Evolutionary conservation across 2,329 filamentous ascomycete genomes (phyloP).

Genomic region (Epichloe typhina): DNA sequence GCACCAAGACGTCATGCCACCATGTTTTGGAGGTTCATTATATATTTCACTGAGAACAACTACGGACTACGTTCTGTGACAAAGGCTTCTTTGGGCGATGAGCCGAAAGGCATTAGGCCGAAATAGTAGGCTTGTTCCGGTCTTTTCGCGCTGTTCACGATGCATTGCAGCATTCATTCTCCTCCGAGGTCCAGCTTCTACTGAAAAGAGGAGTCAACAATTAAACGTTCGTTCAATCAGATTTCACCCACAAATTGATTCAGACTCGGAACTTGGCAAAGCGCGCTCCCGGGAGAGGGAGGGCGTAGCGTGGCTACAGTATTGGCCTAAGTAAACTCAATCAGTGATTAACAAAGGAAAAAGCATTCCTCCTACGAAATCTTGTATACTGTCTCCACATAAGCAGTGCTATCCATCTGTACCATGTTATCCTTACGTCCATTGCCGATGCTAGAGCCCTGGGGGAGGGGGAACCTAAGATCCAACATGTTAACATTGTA

Average conservation of each 20-base stretch:
- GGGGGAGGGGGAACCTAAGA: conserved; percentile 41
- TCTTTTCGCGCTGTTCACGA: not conserved
- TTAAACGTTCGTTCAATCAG: not conserved
- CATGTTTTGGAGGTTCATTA: not conserved
- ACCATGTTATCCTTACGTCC: conserved; percentile 1
- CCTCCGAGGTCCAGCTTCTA: not conserved
- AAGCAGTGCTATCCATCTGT: conserved; percentile 3
- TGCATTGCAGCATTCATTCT: not conserved
- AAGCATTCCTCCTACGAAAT: not conserved
- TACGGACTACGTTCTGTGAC: not conserved
- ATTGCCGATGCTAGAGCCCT: conserved; percentile 27
- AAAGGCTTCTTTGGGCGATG: not conserved
- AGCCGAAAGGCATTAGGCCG: not conserved
- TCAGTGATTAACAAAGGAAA: conserved; percentile 2
- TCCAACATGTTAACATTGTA: not conserved
- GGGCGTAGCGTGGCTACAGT: not conserved
- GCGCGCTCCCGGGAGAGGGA: not conserved
- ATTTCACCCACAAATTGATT: not conserved
- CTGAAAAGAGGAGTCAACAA: conserved; percentile 2
- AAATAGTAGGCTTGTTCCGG: not conserved
- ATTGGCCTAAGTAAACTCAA: conserved; percentile 1
- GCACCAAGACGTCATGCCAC: not conserved
- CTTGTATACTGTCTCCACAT: conserved; percentile 1
- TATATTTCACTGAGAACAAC: not conserved
- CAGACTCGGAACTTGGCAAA: not conserved